These are phyloP conservation scores for Gigaspora rosea DNA, from an alignment of 192 early-diverging fungal genomes.

Conservation along the genomic window DNA sequence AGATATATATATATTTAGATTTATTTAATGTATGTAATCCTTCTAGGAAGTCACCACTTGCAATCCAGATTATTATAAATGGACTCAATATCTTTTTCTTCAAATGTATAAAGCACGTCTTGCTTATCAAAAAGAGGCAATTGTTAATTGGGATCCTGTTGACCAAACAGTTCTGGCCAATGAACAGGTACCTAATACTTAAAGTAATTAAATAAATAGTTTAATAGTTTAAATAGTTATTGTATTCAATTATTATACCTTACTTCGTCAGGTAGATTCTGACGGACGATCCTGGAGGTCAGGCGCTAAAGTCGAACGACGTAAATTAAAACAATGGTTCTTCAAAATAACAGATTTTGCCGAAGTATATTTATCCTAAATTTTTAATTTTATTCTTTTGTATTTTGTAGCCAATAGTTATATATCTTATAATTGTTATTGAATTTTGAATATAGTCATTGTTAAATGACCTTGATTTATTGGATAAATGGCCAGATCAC, in stretches of 20 bases:
- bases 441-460: slow-evolving; percentile 34
- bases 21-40: not conserved
- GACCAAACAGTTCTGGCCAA: slow-evolving; percentile 95
- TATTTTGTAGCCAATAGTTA: not conserved
- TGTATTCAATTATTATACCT: no score
- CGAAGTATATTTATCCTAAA: slow-evolving; percentile 46
- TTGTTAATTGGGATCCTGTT: slow-evolving; percentile 98
- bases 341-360: slow-evolving; percentile 84
- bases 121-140: slow-evolving; percentile 84
- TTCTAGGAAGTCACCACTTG: slow-evolving; percentile 80
- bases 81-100: slow-evolving; percentile 93
- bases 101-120: slow-evolving; percentile 74
- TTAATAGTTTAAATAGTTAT: not conserved
- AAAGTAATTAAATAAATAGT: not conserved
- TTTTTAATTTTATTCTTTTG: not conserved
- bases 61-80: slow-evolving; percentile 85
- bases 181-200: slow-evolving; percentile 67
- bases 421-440: not conserved
- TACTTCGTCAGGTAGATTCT: slow-evolving; percentile 64
- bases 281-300: slow-evolving; percentile 89
- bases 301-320: slow-evolving; percentile 87
- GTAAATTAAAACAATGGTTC: slow-evolving; percentile 90
- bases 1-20: not conserved
- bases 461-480: slow-evolving; percentile 69
- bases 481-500: slow-evolving; percentile 84